phyloP scores from a whole-genome alignment of 495 filamentous ascomycete species.

The Hypoxylon crocopeplum region DNA sequence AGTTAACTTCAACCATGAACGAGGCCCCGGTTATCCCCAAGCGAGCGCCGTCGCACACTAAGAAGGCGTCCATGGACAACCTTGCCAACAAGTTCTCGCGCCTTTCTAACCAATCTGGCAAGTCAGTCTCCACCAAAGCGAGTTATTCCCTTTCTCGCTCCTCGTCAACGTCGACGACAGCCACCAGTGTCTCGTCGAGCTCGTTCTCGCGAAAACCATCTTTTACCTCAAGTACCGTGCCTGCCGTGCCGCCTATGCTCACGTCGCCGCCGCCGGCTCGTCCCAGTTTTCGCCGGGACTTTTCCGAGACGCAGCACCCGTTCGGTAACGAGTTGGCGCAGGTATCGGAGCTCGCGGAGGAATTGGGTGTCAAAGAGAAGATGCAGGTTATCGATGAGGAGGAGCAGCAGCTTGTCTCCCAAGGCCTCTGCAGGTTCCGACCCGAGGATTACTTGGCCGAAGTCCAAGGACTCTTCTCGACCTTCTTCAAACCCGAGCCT shows the following conservation, averaged over 20 bases:
- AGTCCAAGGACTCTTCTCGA: conserved; percentile 70
- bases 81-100: conserved; percentile 67
- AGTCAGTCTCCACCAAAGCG: conserved; percentile 51
- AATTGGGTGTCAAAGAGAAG: conserved; percentile 71
- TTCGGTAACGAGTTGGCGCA: conserved; percentile 79
- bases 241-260: conserved; percentile 36
- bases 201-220: conserved; percentile 48
- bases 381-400: conserved; percentile 74
- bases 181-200: conserved; percentile 44
- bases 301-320: conserved; percentile 52
- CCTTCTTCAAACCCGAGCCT: conserved; percentile 43
- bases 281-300: conserved; percentile 40
- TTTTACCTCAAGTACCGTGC: conserved; percentile 16
- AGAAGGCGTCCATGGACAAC: conserved; percentile 62
- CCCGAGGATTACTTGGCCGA: conserved; percentile 86
- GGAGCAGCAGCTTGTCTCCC: conserved; percentile 66
- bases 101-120: conserved; percentile 56
- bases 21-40: conserved; percentile 72
- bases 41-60: conserved; percentile 83
- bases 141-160: conserved; percentile 57
- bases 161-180: conserved; percentile 56
- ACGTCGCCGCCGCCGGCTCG: conserved; percentile 43
- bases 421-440: conserved; percentile 75
- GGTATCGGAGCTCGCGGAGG: conserved; percentile 83
- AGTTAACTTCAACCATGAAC: conserved; percentile 40